Base-by-base conservation (phyloP, 805 yeast species). In the Ogataea polymorpha region DNA sequence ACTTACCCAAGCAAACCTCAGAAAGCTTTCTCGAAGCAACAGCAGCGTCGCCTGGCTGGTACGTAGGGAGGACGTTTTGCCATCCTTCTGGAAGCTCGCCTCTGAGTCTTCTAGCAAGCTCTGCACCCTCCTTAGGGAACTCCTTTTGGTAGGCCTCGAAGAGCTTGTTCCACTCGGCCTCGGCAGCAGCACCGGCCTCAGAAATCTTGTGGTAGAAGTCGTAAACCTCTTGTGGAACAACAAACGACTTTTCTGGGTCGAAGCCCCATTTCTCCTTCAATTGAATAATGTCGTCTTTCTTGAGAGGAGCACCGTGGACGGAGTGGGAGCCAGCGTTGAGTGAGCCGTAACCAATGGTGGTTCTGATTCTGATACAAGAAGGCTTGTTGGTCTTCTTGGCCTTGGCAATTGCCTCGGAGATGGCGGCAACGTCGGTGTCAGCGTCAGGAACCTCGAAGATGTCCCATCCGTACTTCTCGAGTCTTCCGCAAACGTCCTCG, bases 251-350 rank as follows among this genome's bases (percentile, higher is more conserved):
- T 35, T 76, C 79, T 51, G 97, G 95, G 79, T 89, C 76, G 76
- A 91, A 90, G 45, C 97, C 97, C 59, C 79, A 82, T 62, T 76
- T 74, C 60, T 70, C 65, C 77, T 89, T 93, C 68, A 91, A 74
- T 68, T 88, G 96, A 58, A 74, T 79, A 60, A 90, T 76, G 63
- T 91, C 99, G 61, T 89, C 98, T 35, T 89, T 71, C 78, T 90
- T 89, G 70, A 91, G 79, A 59, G 99, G 96, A 52, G 96, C 72
- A 69, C 99, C 99, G 71, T 93, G 99, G 42, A 93, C 98, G 56
- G 83, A 73, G 69, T 85, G 91, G 48, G 96, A 79, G 58, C 98
- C 98, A 56, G 77, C 79, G 51, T 73, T 68, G 57, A 80, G 64
- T 37, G 98, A 93, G 61, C 99, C 98, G 72, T 63, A 90, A 67